These are phyloP conservation scores for Beauveria varroae DNA, from an alignment of 2,329 filamentous ascomycete species.

Conservation along the genomic window DNA sequence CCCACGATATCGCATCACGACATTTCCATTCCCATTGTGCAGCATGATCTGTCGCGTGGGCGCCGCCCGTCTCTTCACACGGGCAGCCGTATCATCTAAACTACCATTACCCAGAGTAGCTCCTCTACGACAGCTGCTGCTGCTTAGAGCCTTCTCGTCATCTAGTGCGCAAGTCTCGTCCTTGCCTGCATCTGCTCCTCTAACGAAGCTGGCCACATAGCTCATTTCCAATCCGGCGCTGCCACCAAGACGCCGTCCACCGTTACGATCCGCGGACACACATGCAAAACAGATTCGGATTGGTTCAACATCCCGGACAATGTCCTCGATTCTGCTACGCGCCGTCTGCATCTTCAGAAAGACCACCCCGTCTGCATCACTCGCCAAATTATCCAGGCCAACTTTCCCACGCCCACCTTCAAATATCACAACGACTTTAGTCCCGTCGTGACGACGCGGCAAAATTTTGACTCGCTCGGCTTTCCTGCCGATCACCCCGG, in stretches of 20 bases:
- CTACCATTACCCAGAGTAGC: neutral
- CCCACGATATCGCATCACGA: neutral
- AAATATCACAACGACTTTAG: conserved; percentile 70
- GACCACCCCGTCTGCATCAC: conserved; percentile 90
- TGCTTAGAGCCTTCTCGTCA: neutral
- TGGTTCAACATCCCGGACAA: conserved; percentile 81
- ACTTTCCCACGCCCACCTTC: conserved; percentile 68
- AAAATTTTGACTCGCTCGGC: conserved; percentile 96
- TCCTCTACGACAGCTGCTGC: neutral
- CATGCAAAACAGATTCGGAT: conserved; percentile 58
- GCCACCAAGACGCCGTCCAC: conserved; percentile 12
- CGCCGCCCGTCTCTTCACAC: neutral
- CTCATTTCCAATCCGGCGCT: neutral
- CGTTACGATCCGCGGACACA: conserved; percentile 53
- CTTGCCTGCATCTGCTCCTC: neutral
- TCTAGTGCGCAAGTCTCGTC: neutral
- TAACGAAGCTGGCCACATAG: neutral
- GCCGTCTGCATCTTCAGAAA: conserved; percentile 79
- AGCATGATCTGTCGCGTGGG: conserved; percentile 10
- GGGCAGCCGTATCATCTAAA: neutral
- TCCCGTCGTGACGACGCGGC: conserved; percentile 73
- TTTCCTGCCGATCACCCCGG: conserved; percentile 86
- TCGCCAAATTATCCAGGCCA: conserved; percentile 82
- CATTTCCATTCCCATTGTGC: neutral
- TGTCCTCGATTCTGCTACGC: conserved; percentile 66